Conservation (phyloP, 2,329 filamentous ascomycete genomes). For the Xylaria sp. region DNA sequence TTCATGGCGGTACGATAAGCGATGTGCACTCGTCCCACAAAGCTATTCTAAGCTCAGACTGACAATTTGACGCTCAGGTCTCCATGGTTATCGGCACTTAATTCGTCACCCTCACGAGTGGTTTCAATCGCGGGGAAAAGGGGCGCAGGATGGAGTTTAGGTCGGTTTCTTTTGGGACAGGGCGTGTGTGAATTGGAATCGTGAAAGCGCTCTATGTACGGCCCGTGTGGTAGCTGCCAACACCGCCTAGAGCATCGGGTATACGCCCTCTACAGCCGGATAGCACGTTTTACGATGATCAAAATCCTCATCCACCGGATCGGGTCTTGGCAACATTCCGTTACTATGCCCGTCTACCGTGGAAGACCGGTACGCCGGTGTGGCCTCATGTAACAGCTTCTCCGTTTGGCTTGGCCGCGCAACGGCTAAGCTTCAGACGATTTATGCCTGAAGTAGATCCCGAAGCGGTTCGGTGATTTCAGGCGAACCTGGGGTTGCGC, state of each 20-base stretch:
- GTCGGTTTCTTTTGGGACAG: slow-evolving; percentile 32
- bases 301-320: slow-evolving; percentile 1
- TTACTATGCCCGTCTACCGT: not conserved
- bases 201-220: slow-evolving; percentile 14
- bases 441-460: slow-evolving; percentile 26
- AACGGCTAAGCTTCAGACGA: slow-evolving; percentile 22
- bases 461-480: not conserved
- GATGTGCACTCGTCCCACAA: slow-evolving; percentile 1
- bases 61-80: slow-evolving; percentile 37
- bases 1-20: slow-evolving; percentile 81
- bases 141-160: slow-evolving; percentile 39
- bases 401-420: slow-evolving; percentile 12
- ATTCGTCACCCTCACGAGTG: slow-evolving; percentile 22
- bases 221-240: slow-evolving; percentile 3
- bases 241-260: slow-evolving; percentile 6
- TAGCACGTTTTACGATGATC: slow-evolving; percentile 24
- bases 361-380: slow-evolving; percentile 15
- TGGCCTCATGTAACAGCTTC: slow-evolving; percentile 22
- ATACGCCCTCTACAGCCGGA: slow-evolving; percentile 15
- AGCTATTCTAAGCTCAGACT: slow-evolving; percentile 27
- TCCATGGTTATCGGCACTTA: slow-evolving; percentile 50
- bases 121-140: slow-evolving; percentile 23
- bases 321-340: not conserved
- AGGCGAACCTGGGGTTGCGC: slow-evolving; percentile 6
- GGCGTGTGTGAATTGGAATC: slow-evolving; percentile 15